phyloP scores from a whole-genome alignment of 2,329 filamentous ascomycete species.

The Trichoderma hamatum region DNA sequence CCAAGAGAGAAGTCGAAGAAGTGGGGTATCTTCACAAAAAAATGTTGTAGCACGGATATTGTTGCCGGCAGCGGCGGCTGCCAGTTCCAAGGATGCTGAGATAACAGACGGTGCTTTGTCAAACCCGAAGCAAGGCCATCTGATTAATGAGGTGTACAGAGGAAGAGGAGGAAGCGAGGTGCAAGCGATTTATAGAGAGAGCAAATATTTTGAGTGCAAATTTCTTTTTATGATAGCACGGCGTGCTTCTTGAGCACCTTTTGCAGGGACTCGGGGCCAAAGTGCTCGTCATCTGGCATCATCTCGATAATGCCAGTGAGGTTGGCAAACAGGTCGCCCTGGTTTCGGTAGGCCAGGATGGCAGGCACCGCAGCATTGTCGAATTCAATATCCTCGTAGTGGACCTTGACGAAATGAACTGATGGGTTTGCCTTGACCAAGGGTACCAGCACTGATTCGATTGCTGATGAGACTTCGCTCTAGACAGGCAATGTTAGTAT shows the following conservation, averaged over 20 bases:
- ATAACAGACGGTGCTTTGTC: not conserved
- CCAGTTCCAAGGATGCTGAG: constrained; percentile 5
- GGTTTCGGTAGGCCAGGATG: constrained; percentile 81
- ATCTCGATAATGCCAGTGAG: constrained; percentile 84
- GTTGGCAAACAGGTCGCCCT: constrained; percentile 88
- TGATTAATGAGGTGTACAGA: constrained; percentile 12
- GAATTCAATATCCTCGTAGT: constrained; percentile 92
- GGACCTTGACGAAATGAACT: constrained; percentile 86
- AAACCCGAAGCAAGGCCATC: constrained; percentile 5
- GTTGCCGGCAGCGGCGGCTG: constrained; percentile 4
- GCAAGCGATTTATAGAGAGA: constrained; percentile 1
- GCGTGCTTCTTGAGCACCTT: constrained; percentile 56
- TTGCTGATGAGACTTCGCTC: constrained; percentile 77
- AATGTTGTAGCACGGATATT: constrained; percentile 6
- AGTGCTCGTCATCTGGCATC: constrained; percentile 70
- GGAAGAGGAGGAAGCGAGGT: not conserved
- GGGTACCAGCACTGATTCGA: constrained; percentile 76
- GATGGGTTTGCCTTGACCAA: constrained; percentile 72
- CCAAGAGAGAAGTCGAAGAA: constrained; percentile 16
- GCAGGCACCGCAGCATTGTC: constrained; percentile 86
- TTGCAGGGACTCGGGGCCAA: constrained; percentile 57
- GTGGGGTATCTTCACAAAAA: constrained; percentile 22
- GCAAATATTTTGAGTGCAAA: not conserved
- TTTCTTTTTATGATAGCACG: constrained; percentile 51
- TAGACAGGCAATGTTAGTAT: constrained; percentile 46